These are phyloP conservation scores for Thyridium curvatum DNA, from an alignment of 2,329 filamentous ascomycete genomes.

Conservation along the genomic window DNA sequence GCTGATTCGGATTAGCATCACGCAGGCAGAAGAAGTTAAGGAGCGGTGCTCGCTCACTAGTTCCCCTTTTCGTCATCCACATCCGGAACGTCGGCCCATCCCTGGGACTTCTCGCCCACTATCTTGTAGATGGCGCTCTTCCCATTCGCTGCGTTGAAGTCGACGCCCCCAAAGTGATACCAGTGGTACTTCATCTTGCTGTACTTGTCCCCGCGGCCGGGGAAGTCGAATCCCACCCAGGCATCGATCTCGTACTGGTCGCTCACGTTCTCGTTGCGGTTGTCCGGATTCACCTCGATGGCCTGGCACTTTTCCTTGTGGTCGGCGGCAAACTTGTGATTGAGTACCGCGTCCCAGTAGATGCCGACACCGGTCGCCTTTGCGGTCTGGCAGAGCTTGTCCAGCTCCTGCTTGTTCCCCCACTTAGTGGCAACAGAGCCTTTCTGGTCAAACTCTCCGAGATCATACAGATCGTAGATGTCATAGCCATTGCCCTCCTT, in stretches of 20 bases:
- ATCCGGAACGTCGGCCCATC: conserved; percentile 58
- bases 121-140: conserved; percentile 66
- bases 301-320: conserved; percentile 55
- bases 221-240: conserved; percentile 66
- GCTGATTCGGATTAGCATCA: conserved; percentile 36
- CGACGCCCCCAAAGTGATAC: conserved; percentile 65
- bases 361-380: conserved; percentile 51
- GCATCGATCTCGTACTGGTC: conserved; percentile 60
- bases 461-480: conserved; percentile 64
- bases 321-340: conserved; percentile 70
- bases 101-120: conserved; percentile 50
- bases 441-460: conserved; percentile 72
- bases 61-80: conserved; percentile 57
- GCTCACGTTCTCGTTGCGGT: conserved; percentile 50
- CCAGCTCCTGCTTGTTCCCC: conserved; percentile 58
- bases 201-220: conserved; percentile 55
- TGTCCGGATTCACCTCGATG: conserved; percentile 56
- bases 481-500: conserved; percentile 63
- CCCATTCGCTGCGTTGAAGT: conserved; percentile 54
- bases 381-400: conserved; percentile 44
- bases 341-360: conserved; percentile 69
- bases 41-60: conserved; percentile 27
- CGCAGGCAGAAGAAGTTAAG: not conserved
- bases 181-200: conserved; percentile 61
- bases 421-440: conserved; percentile 60